phyloP scores from a whole-genome alignment of 1,139 yeast species.

The Hemisphaericaspora subhashii region DNA sequence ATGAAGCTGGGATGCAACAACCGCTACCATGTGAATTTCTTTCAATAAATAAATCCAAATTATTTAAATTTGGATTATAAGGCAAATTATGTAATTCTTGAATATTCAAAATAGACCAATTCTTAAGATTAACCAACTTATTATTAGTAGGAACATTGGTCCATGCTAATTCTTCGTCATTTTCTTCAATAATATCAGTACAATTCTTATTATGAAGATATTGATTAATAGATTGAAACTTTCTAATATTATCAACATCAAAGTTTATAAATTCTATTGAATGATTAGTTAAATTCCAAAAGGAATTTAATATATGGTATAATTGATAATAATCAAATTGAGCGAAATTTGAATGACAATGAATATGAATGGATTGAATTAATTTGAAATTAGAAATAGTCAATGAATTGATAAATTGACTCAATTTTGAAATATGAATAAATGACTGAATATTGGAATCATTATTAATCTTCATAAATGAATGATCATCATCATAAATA shows the following conservation, averaged over 20 bases:
- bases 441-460: constrained; percentile 1
- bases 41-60: constrained; percentile 15
- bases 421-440: constrained; percentile 11
- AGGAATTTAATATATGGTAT: constrained; percentile 10
- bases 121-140: constrained; percentile 11
- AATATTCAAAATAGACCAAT: constrained; percentile 14
- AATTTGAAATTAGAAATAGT: constrained; percentile 9
- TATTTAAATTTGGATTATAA: constrained; percentile 10
- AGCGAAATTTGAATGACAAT: constrained; percentile 15
- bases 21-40: constrained; percentile 1
- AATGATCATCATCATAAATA: constrained; percentile 14
- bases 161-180: constrained; percentile 10
- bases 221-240: constrained; percentile 13
- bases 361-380: constrained; percentile 13
- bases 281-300: constrained; percentile 11
- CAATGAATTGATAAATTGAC: constrained; percentile 9
- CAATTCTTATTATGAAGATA: constrained; percentile 9
- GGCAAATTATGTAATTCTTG: constrained; percentile 11
- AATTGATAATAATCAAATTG: constrained; percentile 12
- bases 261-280: constrained; percentile 15
- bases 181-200: constrained; percentile 12
- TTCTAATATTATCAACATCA: constrained; percentile 14
- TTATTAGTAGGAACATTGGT: background rate
- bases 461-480: constrained; percentile 5
- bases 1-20: constrained; percentile 2